phyloP scores from a whole-genome alignment of 805 yeast species.

The Lipomyces oligophaga region DNA sequence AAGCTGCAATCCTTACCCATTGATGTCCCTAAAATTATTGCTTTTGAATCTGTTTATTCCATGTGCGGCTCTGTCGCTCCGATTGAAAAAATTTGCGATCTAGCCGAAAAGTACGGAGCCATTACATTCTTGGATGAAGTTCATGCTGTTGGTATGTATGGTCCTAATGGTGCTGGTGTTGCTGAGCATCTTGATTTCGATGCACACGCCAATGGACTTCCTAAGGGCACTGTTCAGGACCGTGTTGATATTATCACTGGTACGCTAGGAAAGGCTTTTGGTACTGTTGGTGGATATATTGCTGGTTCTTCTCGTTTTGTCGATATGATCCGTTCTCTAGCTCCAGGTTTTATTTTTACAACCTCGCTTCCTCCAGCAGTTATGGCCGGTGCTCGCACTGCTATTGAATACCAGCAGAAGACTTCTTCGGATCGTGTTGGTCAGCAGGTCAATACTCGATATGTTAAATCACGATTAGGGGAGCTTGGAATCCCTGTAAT shows the following conservation, averaged over 20 bases:
- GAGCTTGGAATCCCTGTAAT: slow-evolving; percentile 85
- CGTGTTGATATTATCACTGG: slow-evolving; percentile 96
- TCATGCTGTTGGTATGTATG: slow-evolving; percentile 98
- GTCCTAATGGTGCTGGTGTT: slow-evolving; percentile 99
- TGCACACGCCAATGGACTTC: slow-evolving; percentile 65
- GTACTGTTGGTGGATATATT: slow-evolving; percentile 95
- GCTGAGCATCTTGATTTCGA: slow-evolving; percentile 94
- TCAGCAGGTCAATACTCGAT: slow-evolving; percentile 82
- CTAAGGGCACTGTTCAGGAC: slow-evolving; percentile 66
- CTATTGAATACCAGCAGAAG: slow-evolving; percentile 77
- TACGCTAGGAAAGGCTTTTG: slow-evolving; percentile 94
- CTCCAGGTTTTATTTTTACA: slow-evolving; percentile 97
- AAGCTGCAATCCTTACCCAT: slow-evolving; percentile 75
- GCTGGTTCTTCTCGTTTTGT: slow-evolving; percentile 80
- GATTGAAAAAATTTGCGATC: slow-evolving; percentile 83
- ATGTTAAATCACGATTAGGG: slow-evolving; percentile 70
- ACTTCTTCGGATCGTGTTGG: slow-evolving; percentile 72
- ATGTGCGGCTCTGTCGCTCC: slow-evolving; percentile 99
- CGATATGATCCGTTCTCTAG: slow-evolving; percentile 94
- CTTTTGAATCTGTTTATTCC: slow-evolving; percentile 94
- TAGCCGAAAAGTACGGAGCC: slow-evolving; percentile 97
- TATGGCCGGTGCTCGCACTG: slow-evolving; percentile 91
- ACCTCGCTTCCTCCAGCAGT: slow-evolving; percentile 96
- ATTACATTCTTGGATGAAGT: slow-evolving; percentile 96
- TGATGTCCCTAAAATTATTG: slow-evolving; percentile 89